Evolutionary conservation across 2,329 filamentous ascomycete genomes (phyloP).

Genomic region (Colletotrichum sojae): DNA sequence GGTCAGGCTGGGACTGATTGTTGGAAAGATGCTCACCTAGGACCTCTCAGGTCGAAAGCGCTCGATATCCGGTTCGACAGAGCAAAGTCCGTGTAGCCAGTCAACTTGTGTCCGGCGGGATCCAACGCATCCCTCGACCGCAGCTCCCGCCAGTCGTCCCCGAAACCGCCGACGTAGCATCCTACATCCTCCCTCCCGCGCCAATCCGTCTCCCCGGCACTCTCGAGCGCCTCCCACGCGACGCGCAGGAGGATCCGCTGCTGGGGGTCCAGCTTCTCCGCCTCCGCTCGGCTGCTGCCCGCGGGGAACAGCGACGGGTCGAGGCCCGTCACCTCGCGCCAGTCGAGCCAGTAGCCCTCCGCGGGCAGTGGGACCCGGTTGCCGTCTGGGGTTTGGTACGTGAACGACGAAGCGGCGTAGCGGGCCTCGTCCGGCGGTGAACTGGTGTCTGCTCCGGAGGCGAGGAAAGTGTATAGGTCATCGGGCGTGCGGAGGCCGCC

Average conservation of each 20-base stretch:
- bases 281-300: constrained; percentile 42
- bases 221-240: constrained; percentile 49
- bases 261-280: constrained; percentile 48
- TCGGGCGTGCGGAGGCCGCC: constrained; percentile 28
- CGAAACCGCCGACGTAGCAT: constrained; percentile 47
- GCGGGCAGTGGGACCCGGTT: neutral
- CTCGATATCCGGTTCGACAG: constrained; percentile 45
- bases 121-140: constrained; percentile 31
- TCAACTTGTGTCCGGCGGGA: constrained; percentile 19
- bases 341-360: constrained; percentile 27
- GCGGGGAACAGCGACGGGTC: constrained; percentile 45
- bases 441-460: constrained; percentile 25
- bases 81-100: constrained; percentile 43
- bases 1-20: too few species aligned
- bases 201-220: constrained; percentile 45
- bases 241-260: constrained; percentile 51
- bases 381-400: constrained; percentile 8
- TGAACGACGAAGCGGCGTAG: constrained; percentile 5
- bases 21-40: constrained; percentile 6
- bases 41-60: constrained; percentile 30
- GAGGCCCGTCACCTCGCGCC: constrained; percentile 16
- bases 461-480: constrained; percentile 24
- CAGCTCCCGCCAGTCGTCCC: constrained; percentile 46
- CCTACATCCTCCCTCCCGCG: constrained; percentile 45
- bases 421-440: constrained; percentile 11